Conservation (phyloP, 495 filamentous ascomycete genomes). For the Chaetomium tenue region DNA sequence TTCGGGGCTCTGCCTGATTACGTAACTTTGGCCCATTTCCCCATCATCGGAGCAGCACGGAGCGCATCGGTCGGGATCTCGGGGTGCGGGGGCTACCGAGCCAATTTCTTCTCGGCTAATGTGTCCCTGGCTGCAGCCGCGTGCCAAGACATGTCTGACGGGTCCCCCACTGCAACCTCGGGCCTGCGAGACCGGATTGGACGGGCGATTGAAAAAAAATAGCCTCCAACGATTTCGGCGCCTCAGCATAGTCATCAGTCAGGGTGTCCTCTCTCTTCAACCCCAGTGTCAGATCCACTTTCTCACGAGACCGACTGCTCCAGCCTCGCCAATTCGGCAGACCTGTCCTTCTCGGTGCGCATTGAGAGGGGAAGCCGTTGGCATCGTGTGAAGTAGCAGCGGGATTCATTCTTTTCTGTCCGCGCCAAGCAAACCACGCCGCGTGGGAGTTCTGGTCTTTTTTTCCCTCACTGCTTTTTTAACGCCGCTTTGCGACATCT, state of each 20-base stretch:
- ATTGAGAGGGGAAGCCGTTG: constrained; percentile 14
- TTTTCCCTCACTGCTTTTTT: constrained; percentile 7
- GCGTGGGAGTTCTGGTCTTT: constrained; percentile 10
- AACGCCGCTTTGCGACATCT: constrained; percentile 2
- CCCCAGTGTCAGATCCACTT: constrained; percentile 20
- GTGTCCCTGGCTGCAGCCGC: constrained; percentile 13
- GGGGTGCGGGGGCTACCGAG: constrained; percentile 12
- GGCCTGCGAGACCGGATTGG: constrained; percentile 26
- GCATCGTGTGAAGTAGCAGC: not conserved
- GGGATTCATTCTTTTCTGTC: constrained; percentile 7
- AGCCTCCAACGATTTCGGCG: constrained; percentile 2
- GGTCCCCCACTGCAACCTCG: constrained; percentile 16
- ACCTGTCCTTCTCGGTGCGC: not conserved
- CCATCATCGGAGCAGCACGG: constrained; percentile 19
- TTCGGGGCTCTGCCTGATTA: not conserved
- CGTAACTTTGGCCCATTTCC: constrained; percentile 5
- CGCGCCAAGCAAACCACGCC: constrained; percentile 4
- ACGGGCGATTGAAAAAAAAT: constrained; percentile 21
- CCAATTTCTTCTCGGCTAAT: constrained; percentile 24
- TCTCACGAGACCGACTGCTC: constrained; percentile 13
- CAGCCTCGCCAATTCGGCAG: constrained; percentile 11
- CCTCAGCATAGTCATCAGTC: not conserved
- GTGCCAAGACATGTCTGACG: constrained; percentile 15
- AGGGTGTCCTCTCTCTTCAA: constrained; percentile 7
- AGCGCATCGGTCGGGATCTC: constrained; percentile 14